Percentiles rank a stretch among this genome's conserved stretches.
These are phyloP conservation scores for Aegilops speltoides DNA, from an alignment of 176 grass and related monocot genomes.

Conservation along the genomic window DNA sequence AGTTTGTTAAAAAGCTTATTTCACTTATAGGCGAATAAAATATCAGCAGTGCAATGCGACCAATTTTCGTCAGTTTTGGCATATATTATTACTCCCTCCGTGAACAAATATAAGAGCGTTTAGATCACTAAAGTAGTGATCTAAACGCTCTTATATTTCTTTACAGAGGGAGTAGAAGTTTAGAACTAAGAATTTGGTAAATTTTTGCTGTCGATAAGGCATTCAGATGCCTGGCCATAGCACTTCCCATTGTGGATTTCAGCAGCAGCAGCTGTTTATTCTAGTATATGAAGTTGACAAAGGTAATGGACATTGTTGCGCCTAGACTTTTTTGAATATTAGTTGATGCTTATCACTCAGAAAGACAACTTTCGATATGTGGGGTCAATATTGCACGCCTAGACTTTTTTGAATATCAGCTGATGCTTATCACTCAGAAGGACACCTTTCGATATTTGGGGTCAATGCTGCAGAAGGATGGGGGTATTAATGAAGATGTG, in stretches of 20 bases:
- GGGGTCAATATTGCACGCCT: neutral
- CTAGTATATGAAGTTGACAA: neutral
- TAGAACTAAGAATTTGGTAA: conserved; percentile 1
- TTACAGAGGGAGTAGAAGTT: too few relatives aligned
- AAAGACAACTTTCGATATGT: too few relatives aligned
- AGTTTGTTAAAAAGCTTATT: neutral
- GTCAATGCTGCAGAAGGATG: too few relatives aligned
- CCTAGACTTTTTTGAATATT: neutral
- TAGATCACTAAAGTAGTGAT: too few relatives aligned
- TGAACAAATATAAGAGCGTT: too few relatives aligned
- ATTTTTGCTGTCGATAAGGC: neutral
- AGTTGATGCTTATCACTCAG: neutral
- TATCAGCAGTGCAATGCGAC: neutral
- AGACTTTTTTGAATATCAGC: neutral
- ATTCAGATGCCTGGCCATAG: neutral
- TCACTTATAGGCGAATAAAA: neutral
- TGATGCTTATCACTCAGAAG: neutral
- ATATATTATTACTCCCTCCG: neutral
- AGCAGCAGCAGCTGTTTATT: conserved; percentile 7
- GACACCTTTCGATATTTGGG: too few relatives aligned
- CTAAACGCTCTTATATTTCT: too few relatives aligned
- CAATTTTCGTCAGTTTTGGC: neutral
- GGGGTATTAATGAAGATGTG: too few relatives aligned
- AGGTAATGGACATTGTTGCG: neutral
- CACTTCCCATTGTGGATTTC: neutral